These are phyloP conservation scores for Primulina huaijiensis DNA, from an alignment of 257 asterid species.

Conservation along the genomic window DNA sequence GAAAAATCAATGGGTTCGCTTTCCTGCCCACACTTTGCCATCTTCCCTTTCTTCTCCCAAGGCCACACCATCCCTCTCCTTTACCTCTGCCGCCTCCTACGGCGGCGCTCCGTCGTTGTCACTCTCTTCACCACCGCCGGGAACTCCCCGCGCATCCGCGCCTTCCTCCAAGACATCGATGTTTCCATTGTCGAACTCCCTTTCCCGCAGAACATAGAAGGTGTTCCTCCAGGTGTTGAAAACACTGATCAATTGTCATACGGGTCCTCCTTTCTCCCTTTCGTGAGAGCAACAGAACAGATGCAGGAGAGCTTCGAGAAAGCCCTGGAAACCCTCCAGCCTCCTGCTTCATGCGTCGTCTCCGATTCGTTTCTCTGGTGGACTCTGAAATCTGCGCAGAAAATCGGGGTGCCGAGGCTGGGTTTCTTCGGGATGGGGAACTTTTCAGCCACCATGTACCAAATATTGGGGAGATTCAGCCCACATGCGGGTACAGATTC, in stretches of 20 bases:
- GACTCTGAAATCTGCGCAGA: constrained; percentile 49
- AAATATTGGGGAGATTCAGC: constrained; percentile 28
- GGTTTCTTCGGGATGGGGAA: constrained; percentile 54
- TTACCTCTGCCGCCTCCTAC: constrained; percentile 64
- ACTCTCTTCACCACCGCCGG: constrained; percentile 66
- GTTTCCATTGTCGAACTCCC: constrained; percentile 50
- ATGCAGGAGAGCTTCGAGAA: constrained; percentile 54
- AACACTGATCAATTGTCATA: constrained; percentile 61
- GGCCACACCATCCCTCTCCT: constrained; percentile 81
- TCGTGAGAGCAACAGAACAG: constrained; percentile 41
- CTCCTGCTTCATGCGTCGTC: constrained; percentile 48
- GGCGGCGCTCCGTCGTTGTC: constrained; percentile 39
- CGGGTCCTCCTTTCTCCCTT: constrained; percentile 31
- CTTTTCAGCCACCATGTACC: constrained; percentile 45
- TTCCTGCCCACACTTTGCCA: constrained; percentile 50
- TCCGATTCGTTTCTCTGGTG: constrained; percentile 67
- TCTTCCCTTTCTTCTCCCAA: constrained; percentile 69
- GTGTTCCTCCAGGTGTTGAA: constrained; percentile 59
- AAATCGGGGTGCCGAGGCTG: constrained; percentile 44
- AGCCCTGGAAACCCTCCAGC: constrained; percentile 32
- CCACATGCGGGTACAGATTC: constrained; percentile 41
- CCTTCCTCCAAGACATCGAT: constrained; percentile 30
- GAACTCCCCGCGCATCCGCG: constrained; percentile 43
- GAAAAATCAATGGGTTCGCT: constrained; percentile 36
- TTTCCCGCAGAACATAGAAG: constrained; percentile 48